Conservation (phyloP, 495 filamentous ascomycete species). For the Daldinia vernicosa region DNA sequence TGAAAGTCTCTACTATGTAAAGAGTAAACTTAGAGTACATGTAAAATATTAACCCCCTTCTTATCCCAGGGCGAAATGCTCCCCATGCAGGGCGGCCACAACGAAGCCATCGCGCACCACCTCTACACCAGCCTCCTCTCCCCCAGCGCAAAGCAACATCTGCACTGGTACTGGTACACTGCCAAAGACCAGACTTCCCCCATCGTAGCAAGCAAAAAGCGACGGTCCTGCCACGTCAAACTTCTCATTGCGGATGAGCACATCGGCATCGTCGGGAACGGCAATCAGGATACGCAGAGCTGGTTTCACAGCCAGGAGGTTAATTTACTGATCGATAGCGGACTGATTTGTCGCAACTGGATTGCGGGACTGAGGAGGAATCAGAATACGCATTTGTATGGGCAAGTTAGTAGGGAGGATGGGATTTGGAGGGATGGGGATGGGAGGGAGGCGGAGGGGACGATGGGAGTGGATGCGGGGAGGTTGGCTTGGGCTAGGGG, state of each 20-base stretch:
- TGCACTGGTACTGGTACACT: conserved; percentile 73
- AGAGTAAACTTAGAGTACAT: too few species aligned
- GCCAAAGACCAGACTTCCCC: conserved; percentile 75
- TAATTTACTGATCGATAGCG: conserved; percentile 75
- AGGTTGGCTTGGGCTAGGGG: conserved; percentile 70
- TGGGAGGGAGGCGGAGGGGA: conserved; percentile 65
- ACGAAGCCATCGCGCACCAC: conserved; percentile 71
- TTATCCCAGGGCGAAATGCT: conserved; percentile 70
- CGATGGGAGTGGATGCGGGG: conserved; percentile 67
- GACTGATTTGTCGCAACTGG: conserved; percentile 68
- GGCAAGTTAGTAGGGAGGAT: conserved; percentile 63
- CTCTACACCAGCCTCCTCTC: conserved; percentile 62
- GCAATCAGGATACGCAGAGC: conserved; percentile 83
- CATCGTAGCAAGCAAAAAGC: conserved; percentile 67
- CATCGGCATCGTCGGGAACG: conserved; percentile 75
- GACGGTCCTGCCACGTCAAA: conserved; percentile 77
- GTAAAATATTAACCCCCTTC: not conserved
- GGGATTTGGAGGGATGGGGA: conserved; percentile 67
- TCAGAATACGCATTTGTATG: conserved; percentile 75
- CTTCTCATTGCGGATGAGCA: conserved; percentile 75
- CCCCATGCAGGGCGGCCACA: conserved; percentile 77
- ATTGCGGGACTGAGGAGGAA: conserved; percentile 68
- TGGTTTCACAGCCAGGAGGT: conserved; percentile 82
- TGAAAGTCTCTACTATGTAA: too few species aligned
- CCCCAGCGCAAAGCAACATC: conserved; percentile 52